These are phyloP conservation scores for Camellia oleifera DNA, from an alignment of 179 eudicot genomes.

Conservation along the genomic window DNA sequence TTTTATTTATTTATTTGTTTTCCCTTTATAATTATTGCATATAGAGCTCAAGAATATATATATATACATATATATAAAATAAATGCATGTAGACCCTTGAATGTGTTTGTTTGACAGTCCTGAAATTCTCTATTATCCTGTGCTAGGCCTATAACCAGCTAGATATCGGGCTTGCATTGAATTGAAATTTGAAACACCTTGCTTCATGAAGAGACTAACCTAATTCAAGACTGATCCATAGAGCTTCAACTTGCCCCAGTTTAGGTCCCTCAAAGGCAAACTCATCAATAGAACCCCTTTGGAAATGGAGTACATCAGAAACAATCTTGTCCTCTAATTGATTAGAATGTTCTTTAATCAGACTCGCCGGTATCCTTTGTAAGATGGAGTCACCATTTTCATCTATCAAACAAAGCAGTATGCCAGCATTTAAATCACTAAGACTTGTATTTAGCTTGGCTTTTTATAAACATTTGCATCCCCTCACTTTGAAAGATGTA, in stretches of 20 bases:
- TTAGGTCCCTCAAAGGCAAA: constrained; percentile 66
- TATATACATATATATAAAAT: background rate
- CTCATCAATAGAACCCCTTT: constrained; percentile 65
- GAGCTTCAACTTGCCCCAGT: constrained; percentile 59
- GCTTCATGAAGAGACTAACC: constrained; percentile 32
- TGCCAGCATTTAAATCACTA: constrained; percentile 56
- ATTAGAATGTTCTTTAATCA: constrained; percentile 20
- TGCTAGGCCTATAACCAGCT: background rate
- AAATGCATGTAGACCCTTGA: background rate
- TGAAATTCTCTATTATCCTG: background rate
- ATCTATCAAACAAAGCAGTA: constrained; percentile 72
- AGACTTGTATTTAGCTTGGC: constrained; percentile 66
- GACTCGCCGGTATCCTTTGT: constrained; percentile 62
- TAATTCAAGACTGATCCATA: constrained; percentile 91
- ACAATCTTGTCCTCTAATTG: constrained; percentile 20
- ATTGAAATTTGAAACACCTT: no score
- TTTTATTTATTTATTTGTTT: no score
- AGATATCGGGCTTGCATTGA: no score
- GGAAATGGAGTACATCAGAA: constrained; percentile 47
- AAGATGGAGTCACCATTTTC: constrained; percentile 76
- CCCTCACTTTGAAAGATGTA: constrained; percentile 22
- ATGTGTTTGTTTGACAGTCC: background rate
- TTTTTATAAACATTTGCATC: constrained; percentile 50
- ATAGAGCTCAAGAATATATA: background rate
- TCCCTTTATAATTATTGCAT: no score